Percentiles rank a stretch among this genome's conserved stretches.
Conservation (phyloP, 345 rosid genomes). For the Laguncularia racemosa region DNA sequence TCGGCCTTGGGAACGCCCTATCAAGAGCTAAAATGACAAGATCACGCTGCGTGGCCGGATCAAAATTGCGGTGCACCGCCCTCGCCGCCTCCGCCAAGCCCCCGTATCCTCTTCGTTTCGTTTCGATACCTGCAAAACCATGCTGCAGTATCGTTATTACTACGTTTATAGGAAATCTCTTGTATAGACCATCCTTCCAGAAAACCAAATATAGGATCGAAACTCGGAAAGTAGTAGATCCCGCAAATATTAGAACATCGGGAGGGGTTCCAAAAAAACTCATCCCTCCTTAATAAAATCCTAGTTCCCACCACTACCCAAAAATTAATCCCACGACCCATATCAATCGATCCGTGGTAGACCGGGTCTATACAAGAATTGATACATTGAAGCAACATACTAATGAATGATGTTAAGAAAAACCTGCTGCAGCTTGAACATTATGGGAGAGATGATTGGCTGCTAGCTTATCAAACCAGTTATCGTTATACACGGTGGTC, state of each 20-base stretch:
- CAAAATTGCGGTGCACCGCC: conserved; percentile 37
- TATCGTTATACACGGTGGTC: conserved; percentile 37
- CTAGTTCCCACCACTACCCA: too few species aligned
- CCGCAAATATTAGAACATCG: too few species aligned
- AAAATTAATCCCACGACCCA: too few species aligned
- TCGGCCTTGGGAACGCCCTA: conserved; percentile 40
- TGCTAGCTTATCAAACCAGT: conserved; percentile 47
- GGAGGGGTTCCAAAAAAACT: too few species aligned
- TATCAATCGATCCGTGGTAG: too few species aligned
- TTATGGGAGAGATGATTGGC: conserved; percentile 41
- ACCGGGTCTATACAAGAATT: too few species aligned
- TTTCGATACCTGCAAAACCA: conserved; percentile 32
- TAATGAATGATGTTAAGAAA: neutral
- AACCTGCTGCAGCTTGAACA: conserved; percentile 59
- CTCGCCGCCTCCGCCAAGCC: conserved; percentile 60
- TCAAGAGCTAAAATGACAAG: conserved; percentile 55
- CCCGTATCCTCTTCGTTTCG: conserved; percentile 39
- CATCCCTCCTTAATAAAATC: too few species aligned
- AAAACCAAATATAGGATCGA: too few species aligned
- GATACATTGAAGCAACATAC: neutral
- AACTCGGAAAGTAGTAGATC: too few species aligned
- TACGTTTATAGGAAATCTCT: too few species aligned
- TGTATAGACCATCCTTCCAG: neutral
- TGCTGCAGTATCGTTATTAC: too few species aligned
- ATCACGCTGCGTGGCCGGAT: conserved; percentile 37